phyloP scores from a whole-genome alignment of 2,329 filamentous ascomycete genomes.

The Colletotrichum sp. region DNA sequence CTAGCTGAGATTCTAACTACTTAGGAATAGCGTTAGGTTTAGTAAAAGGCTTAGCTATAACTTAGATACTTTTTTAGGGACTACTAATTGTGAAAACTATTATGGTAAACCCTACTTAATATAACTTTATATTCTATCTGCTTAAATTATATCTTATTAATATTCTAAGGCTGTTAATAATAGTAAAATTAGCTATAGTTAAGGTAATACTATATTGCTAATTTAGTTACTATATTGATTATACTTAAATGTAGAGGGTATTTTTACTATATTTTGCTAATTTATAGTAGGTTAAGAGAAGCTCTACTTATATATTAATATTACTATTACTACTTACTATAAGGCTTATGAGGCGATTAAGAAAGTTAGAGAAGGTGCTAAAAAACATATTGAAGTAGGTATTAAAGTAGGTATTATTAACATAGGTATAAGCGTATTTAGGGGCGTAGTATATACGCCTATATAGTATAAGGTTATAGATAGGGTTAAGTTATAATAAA shows the following conservation, averaged over 20 bases:
- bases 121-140: neutral
- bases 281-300: neutral
- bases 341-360: neutral
- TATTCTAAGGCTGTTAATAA: neutral
- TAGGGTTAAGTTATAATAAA: too few relatives aligned
- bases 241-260: neutral
- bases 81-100: neutral
- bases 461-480: too few relatives aligned
- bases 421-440: too few relatives aligned
- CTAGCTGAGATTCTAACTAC: too few relatives aligned
- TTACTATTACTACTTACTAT: too few relatives aligned
- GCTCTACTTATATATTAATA: neutral
- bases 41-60: neutral
- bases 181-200: neutral
- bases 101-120: neutral
- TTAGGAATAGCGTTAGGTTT: neutral
- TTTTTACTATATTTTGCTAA: neutral
- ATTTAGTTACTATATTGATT: neutral
- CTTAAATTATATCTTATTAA: neutral
- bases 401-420: too few relatives aligned
- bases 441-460: too few relatives aligned
- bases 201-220: neutral
- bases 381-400: too few relatives aligned
- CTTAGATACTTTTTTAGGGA: rapidly evolving
- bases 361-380: too few relatives aligned